Conservation (phyloP, 1,284 basidiomycete species). For the Erythrobasidium hasegawianum region DNA sequence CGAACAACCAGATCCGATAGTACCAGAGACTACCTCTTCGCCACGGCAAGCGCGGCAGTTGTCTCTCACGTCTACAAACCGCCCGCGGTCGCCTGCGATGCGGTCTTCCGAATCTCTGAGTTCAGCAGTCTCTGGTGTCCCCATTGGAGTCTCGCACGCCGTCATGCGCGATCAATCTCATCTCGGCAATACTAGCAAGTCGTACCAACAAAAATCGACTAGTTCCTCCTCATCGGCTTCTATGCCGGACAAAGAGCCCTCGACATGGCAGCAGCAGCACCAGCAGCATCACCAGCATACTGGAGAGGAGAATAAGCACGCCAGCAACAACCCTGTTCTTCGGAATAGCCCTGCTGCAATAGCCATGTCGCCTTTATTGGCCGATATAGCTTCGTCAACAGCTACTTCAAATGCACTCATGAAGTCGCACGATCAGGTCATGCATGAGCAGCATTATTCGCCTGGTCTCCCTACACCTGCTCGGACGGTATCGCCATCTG, state of each 20-base stretch:
- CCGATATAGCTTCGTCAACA: slow-evolving; percentile 20
- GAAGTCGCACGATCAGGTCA: not conserved
- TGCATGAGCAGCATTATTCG: slow-evolving; percentile 2
- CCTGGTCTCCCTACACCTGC: not conserved
- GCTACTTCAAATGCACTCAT: slow-evolving; percentile 9
- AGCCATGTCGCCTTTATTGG: slow-evolving; percentile 22
- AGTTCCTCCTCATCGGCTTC: not conserved
- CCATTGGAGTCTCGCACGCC: not conserved
- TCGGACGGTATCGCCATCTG: not conserved
- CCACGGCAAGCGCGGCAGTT: too few species aligned
- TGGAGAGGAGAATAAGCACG: too few species aligned
- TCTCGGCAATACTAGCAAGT: slow-evolving; percentile 3
- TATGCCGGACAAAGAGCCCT: too few species aligned
- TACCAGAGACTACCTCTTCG: too few species aligned
- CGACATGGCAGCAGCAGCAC: too few species aligned
- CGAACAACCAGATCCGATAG: too few species aligned
- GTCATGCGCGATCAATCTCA: slow-evolving; percentile 1
- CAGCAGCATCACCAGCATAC: too few species aligned
- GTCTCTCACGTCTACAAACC: too few species aligned
- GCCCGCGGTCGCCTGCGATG: too few species aligned
- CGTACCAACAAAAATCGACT: not conserved
- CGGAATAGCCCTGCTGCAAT: not conserved
- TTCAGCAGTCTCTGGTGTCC: too few species aligned
- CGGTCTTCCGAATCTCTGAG: too few species aligned
- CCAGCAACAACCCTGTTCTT: too few species aligned